Conservation (phyloP, 345 rosid genomes). For the Capsella bursapastoris region DNA sequence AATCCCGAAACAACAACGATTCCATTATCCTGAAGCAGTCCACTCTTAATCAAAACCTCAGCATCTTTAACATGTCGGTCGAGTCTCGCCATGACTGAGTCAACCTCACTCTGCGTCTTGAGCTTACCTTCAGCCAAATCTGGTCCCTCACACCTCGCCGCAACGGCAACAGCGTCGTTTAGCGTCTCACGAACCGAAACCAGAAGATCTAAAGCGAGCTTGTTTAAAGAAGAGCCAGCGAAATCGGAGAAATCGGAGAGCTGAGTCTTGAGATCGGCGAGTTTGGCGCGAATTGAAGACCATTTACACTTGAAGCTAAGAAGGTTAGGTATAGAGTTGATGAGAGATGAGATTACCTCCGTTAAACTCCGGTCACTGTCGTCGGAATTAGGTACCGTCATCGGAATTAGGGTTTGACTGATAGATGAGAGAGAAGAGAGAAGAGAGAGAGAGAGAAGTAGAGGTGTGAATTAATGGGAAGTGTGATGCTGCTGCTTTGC, state of each 20-base stretch:
- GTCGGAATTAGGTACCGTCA: conserved; percentile 55
- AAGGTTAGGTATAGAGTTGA: conserved; percentile 50
- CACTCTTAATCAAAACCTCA: conserved; percentile 68
- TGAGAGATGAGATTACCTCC: conserved; percentile 51
- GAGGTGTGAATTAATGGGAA: conserved; percentile 22
- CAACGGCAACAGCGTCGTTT: conserved; percentile 54
- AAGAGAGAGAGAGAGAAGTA: conserved; percentile 13
- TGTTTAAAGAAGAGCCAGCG: conserved; percentile 50
- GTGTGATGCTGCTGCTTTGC: conserved; percentile 11
- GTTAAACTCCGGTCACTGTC: conserved; percentile 47
- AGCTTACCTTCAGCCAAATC: conserved; percentile 77
- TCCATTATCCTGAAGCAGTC: conserved; percentile 53
- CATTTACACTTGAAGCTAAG: conserved; percentile 76
- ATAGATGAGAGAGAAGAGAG: background rate
- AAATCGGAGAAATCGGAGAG: conserved; percentile 68
- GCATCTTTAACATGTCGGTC: conserved; percentile 71
- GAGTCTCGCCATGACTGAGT: conserved; percentile 67
- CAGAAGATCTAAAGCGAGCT: conserved; percentile 65
- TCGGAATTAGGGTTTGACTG: conserved; percentile 51
- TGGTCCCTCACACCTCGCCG: conserved; percentile 53
- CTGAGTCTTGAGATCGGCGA: conserved; percentile 61
- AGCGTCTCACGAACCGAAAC: conserved; percentile 50
- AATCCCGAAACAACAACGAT: conserved; percentile 34
- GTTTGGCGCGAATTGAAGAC: conserved; percentile 66
- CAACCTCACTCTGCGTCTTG: conserved; percentile 85